Evolutionary conservation across 495 filamentous ascomycete species (phyloP).

Genomic region (Trichoderma orchidacearum): DNA sequence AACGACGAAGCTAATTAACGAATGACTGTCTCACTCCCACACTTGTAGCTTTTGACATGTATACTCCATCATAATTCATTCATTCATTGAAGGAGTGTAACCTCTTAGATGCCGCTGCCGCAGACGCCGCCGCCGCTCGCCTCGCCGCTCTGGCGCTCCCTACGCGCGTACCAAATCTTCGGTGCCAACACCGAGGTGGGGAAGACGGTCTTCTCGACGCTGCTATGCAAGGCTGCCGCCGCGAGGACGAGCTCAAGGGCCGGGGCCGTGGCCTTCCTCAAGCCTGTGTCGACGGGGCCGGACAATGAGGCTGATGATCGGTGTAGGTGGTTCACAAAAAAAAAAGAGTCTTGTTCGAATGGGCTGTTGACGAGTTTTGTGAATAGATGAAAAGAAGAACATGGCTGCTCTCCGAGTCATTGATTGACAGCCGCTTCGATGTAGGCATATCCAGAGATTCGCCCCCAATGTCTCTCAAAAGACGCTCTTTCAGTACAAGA

Average conservation of each 20-base stretch:
- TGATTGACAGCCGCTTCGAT: not conserved
- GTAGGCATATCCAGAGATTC: slow-evolving; percentile 44
- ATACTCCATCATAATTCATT: not conserved
- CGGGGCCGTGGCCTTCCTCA: slow-evolving; percentile 42
- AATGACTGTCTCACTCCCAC: not conserved
- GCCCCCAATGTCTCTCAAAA: slow-evolving; percentile 26
- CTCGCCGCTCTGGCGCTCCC: slow-evolving; percentile 43
- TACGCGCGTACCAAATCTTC: slow-evolving; percentile 56
- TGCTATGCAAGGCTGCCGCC: slow-evolving; percentile 48
- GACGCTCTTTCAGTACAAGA: slow-evolving; percentile 55
- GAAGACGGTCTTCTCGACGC: slow-evolving; percentile 61
- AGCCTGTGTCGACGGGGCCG: slow-evolving; percentile 64
- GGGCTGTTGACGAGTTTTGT: not conserved
- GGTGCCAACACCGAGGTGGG: slow-evolving; percentile 73
- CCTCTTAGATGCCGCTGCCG: no score
- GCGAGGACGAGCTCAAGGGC: slow-evolving; percentile 24
- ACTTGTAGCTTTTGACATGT: not conserved
- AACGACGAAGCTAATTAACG: not conserved
- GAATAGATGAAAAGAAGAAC: not conserved
- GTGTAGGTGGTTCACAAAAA: slow-evolving; percentile 21
- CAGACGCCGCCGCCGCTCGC: slow-evolving; percentile 9
- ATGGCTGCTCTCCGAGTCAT: no score
- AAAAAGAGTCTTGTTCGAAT: not conserved
- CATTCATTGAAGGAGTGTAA: no score
- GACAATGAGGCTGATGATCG: slow-evolving; percentile 50